Conservation (phyloP, 805 yeast genomes). For the Pichia paraexigua region DNA sequence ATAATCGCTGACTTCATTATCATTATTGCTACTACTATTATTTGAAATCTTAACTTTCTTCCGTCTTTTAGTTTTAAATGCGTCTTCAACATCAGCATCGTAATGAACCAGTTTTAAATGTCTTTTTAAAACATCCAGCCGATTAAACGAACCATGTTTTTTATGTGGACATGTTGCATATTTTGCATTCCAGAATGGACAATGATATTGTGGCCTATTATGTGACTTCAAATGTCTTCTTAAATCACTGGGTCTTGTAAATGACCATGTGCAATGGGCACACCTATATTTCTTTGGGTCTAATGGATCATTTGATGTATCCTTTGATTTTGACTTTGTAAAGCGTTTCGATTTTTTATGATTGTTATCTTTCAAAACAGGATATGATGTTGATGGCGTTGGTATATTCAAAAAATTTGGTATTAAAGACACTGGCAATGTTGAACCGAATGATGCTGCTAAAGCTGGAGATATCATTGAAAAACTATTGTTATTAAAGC, state of each 20-base stretch:
- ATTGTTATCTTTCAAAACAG: background rate
- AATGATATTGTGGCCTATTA: conserved; percentile 54
- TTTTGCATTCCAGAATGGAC: conserved; percentile 66
- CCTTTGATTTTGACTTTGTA: background rate
- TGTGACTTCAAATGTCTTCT: conserved; percentile 64
- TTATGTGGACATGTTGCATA: conserved; percentile 58
- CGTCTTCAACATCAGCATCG: conserved; percentile 28
- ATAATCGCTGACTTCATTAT: conserved; percentile 17
- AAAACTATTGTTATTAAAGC: background rate
- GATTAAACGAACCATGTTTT: conserved; percentile 66
- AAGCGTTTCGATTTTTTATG: background rate
- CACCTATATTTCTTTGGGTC: conserved; percentile 27
- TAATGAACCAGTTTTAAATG: conserved; percentile 66
- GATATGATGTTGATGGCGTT: background rate
- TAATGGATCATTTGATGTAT: conserved; percentile 3
- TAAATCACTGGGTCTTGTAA: conserved; percentile 60
- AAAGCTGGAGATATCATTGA: background rate
- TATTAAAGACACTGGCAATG: background rate
- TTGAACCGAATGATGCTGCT: conserved; percentile 3
- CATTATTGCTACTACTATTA: conserved; percentile 21
- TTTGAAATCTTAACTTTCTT: background rate
- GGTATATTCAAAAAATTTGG: background rate
- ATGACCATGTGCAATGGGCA: conserved; percentile 56
- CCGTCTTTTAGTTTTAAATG: background rate
- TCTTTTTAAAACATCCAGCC: conserved; percentile 67